Percentiles rank a stretch among this genome's conserved stretches.
Evolutionary conservation across 2,329 filamentous ascomycete species (phyloP).

Genomic region (Claviceps lovelessii): DNA sequence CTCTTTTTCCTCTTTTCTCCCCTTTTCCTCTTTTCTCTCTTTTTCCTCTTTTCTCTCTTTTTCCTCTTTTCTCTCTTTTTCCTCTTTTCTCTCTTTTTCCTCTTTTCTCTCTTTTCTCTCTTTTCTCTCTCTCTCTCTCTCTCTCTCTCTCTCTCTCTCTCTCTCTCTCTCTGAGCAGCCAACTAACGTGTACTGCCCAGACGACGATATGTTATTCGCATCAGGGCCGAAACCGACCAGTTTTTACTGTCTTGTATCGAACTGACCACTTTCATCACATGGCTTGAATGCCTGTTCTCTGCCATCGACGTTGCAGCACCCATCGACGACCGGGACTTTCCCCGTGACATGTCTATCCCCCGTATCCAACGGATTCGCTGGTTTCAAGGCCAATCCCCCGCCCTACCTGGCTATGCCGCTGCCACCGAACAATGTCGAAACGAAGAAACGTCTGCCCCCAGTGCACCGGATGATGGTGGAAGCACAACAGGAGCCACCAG

Average conservation of each 20-base stretch:
- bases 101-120: too few species aligned
- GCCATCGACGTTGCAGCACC: conserved; percentile 58
- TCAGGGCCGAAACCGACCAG: conserved; percentile 60
- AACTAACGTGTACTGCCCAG: not conserved
- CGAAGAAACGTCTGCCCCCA: conserved; percentile 1
- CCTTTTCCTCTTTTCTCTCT: too few species aligned
- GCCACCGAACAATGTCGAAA: not conserved
- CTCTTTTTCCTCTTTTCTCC: too few species aligned
- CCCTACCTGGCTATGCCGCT: conserved; percentile 7
- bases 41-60: too few species aligned
- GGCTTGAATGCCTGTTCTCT: conserved; percentile 56
- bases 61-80: too few species aligned
- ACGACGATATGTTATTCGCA: conserved; percentile 49
- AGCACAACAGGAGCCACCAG: not conserved
- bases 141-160: too few species aligned
- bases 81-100: too few species aligned
- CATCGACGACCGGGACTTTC: conserved; percentile 55
- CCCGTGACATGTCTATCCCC: conserved; percentile 47
- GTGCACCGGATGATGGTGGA: not conserved
- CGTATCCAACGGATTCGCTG: conserved; percentile 39
- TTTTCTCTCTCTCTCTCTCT: too few species aligned
- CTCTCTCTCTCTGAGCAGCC: too few species aligned
- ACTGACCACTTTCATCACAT: conserved; percentile 50
- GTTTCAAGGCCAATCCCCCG: conserved; percentile 27
- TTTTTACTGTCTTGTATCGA: conserved; percentile 54